These are phyloP conservation scores for Russula compacta DNA, from an alignment of 768 basidiomycete genomes.

Conservation along the genomic window DNA sequence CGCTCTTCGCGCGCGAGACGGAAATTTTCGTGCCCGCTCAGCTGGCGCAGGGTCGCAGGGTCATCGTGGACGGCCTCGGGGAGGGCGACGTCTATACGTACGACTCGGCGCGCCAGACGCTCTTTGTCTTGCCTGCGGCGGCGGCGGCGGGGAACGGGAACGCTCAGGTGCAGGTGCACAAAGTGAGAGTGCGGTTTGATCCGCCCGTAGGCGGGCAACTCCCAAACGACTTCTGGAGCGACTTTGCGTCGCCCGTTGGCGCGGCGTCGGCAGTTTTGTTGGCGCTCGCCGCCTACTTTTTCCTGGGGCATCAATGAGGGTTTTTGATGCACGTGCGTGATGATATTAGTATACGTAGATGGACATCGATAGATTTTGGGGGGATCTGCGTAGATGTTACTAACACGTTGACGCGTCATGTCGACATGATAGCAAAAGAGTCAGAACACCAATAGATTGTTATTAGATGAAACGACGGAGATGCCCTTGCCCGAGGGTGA, in stretches of 20 bases:
- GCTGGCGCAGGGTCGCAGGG: slow-evolving; percentile 45
- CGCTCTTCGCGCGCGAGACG: slow-evolving; percentile 52
- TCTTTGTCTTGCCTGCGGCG: slow-evolving; percentile 46
- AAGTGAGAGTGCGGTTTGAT: slow-evolving; percentile 44
- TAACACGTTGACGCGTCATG: too few relatives aligned
- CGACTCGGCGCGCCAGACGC: slow-evolving; percentile 61
- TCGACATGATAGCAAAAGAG: too few relatives aligned
- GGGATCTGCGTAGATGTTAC: too few relatives aligned
- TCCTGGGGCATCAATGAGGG: not conserved
- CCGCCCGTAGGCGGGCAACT: slow-evolving; percentile 47
- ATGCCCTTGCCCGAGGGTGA: too few relatives aligned
- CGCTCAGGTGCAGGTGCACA: slow-evolving; percentile 28
- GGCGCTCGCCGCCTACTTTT: slow-evolving; percentile 24
- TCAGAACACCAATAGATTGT: too few relatives aligned
- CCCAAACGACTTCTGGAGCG: slow-evolving; percentile 60
- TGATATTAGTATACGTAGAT: too few relatives aligned
- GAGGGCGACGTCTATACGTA: slow-evolving; percentile 44
- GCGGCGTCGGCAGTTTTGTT: slow-evolving; percentile 29
- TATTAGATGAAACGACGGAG: too few relatives aligned
- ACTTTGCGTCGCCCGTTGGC: slow-evolving; percentile 33
- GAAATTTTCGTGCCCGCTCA: slow-evolving; percentile 72
- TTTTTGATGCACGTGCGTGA: too few relatives aligned
- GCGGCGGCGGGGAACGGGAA: slow-evolving; percentile 34
- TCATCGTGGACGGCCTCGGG: slow-evolving; percentile 50
- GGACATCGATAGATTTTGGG: too few relatives aligned